phyloP scores from a whole-genome alignment of 2,329 filamentous ascomycete species.

The Fusarium luffae region DNA sequence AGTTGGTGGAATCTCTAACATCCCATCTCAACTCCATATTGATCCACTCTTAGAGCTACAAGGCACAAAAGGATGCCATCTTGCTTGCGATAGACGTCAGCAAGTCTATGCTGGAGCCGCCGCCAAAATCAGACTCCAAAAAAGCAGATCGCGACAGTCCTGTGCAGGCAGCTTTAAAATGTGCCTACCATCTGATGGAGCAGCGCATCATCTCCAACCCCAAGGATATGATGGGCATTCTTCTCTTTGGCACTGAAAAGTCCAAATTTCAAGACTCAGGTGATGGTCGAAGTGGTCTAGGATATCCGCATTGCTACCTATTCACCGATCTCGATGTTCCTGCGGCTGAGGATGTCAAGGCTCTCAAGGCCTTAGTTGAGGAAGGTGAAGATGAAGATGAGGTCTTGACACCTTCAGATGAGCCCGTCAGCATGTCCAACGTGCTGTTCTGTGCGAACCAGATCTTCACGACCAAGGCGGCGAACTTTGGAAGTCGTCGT shows the following conservation, averaged over 20 bases:
- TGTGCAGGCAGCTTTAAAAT: slow-evolving; percentile 87
- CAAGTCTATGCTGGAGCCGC: slow-evolving; percentile 81
- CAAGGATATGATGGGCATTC: slow-evolving; percentile 95
- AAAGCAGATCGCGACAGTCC: slow-evolving; percentile 83
- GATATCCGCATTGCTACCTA: slow-evolving; percentile 92
- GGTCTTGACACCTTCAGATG: slow-evolving; percentile 75
- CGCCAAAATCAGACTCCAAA: slow-evolving; percentile 73
- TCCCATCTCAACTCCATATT: slow-evolving; percentile 7
- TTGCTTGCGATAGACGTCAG: slow-evolving; percentile 95
- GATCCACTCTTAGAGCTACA: slow-evolving; percentile 74
- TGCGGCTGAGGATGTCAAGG: slow-evolving; percentile 86
- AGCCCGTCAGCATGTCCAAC: slow-evolving; percentile 83
- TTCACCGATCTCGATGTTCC: slow-evolving; percentile 90
- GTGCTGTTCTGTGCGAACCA: slow-evolving; percentile 96
- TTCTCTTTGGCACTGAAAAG: slow-evolving; percentile 90
- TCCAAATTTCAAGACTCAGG: slow-evolving; percentile 80
- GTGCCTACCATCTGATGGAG: slow-evolving; percentile 94
- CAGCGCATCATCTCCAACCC: slow-evolving; percentile 98
- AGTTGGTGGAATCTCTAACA: slow-evolving; percentile 36
- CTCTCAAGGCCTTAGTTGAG: slow-evolving; percentile 78
- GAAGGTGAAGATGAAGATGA: slow-evolving; percentile 77
- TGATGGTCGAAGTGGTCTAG: slow-evolving; percentile 67
- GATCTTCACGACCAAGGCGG: slow-evolving; percentile 92
- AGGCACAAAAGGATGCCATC: slow-evolving; percentile 95
- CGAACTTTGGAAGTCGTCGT: slow-evolving; percentile 91